A percentile compares a stretch with the other conserved stretches of the same genome.
phyloP scores from a whole-genome alignment of 2,329 filamentous ascomycete genomes.

The Claviceps cyperi region DNA sequence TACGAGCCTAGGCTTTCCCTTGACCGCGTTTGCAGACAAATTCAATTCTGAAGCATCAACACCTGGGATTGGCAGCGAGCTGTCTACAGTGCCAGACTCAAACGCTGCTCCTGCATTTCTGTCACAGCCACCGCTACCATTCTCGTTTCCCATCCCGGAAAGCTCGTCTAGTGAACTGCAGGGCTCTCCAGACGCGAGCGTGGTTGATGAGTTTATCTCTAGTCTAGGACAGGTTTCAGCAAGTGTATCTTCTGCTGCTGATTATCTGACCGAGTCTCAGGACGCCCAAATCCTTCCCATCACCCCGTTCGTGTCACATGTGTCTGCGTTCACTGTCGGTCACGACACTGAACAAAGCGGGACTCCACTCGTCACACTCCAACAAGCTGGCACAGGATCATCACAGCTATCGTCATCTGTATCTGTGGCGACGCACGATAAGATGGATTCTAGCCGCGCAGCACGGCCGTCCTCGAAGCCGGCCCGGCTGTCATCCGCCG shows the following conservation, averaged over 20 bases:
- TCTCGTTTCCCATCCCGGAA: slow-evolving; percentile 2
- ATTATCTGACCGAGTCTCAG: slow-evolving; percentile 10
- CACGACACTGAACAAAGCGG: slow-evolving; percentile 4
- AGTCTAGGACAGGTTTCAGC: background rate
- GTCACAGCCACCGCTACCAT: slow-evolving; percentile 5
- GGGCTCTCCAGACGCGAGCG: background rate
- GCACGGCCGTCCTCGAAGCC: background rate
- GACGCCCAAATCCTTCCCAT: slow-evolving; percentile 14
- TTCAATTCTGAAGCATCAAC: background rate
- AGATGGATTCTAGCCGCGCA: slow-evolving; percentile 3
- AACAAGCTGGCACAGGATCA: background rate
- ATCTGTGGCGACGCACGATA: background rate
- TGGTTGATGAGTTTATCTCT: slow-evolving; percentile 3
- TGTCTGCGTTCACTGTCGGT: slow-evolving; percentile 7
- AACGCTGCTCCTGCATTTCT: slow-evolving; percentile 7
- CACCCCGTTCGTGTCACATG: slow-evolving; percentile 6
- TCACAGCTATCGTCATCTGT: background rate
- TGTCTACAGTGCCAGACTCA: background rate
- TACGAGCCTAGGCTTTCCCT: background rate
- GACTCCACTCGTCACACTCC: background rate
- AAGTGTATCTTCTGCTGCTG: background rate
- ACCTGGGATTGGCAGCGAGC: background rate
- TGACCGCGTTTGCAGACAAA: background rate
- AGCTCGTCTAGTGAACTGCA: slow-evolving; percentile 2
- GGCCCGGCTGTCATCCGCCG: slow-evolving; percentile 2